phyloP scores from a whole-genome alignment of 257 asterid genomes.

The Plantago ovata region DNA sequence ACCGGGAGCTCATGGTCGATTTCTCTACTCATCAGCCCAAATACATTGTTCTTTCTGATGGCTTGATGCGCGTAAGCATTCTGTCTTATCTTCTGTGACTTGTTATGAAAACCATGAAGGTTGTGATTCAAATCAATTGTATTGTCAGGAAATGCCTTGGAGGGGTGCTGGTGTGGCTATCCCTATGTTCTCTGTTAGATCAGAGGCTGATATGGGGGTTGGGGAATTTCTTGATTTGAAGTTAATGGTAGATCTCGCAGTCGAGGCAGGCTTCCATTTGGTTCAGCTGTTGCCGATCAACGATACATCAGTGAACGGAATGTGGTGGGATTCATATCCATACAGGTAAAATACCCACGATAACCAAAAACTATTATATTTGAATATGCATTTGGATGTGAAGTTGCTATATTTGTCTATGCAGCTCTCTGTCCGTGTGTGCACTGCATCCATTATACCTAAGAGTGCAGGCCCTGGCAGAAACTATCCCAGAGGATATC shows the following conservation, averaged over 20 bases:
- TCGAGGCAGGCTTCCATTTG: conserved; percentile 85
- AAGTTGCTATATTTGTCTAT: conserved; percentile 8
- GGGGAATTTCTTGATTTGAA: conserved; percentile 98
- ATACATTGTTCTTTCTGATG: conserved; percentile 73
- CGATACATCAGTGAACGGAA: conserved; percentile 89
- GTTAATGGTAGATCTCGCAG: conserved; percentile 91
- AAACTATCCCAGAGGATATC: conserved; percentile 58
- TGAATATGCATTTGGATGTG: neutral
- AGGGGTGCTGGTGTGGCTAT: conserved; percentile 95
- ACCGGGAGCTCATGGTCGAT: conserved; percentile 63
- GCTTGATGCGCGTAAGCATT: conserved; percentile 83
- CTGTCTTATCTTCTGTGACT: conserved; percentile 10
- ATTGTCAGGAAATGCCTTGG: conserved; percentile 86
- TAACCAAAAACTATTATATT: neutral
- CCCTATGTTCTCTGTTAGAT: conserved; percentile 93
- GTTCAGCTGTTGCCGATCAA: conserved; percentile 94
- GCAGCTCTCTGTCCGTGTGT: conserved; percentile 96
- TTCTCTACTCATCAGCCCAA: conserved; percentile 58
- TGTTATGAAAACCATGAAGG: conserved; percentile 7
- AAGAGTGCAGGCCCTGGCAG: conserved; percentile 79
- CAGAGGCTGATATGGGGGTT: conserved; percentile 88
- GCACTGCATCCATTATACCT: conserved; percentile 98
- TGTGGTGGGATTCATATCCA: conserved; percentile 99
- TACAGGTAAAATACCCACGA: conserved; percentile 58
- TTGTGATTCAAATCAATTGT: neutral